Evolutionary conservation across 768 basidiomycete genomes (phyloP).

Genomic region (Suillus cothurnatus): DNA sequence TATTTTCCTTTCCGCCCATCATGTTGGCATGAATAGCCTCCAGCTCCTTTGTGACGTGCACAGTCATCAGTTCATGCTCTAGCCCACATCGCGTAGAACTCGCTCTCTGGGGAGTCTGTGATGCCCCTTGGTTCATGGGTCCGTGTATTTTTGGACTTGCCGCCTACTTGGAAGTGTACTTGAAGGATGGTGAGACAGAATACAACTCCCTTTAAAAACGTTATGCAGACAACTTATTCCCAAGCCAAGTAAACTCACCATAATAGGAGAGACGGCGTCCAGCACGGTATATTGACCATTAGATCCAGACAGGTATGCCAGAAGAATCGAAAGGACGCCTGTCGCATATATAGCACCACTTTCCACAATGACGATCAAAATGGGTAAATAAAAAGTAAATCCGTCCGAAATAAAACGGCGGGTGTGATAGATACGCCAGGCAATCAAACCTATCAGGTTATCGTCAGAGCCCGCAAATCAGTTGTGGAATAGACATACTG

Average conservation of each 20-base stretch:
- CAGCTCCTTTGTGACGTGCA: neutral
- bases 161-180: slow-evolving; percentile 11
- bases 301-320: slow-evolving; percentile 1
- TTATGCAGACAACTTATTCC: neutral
- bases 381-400: neutral
- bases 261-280: slow-evolving; percentile 1
- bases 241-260: neutral
- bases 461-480: neutral
- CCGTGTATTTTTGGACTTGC: neutral
- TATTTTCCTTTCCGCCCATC: neutral
- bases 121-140: neutral
- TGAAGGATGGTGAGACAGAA: slow-evolving; percentile 12
- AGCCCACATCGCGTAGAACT: neutral
- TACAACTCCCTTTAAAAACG: slow-evolving; percentile 1
- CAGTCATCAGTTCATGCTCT: neutral
- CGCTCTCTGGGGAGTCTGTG: neutral
- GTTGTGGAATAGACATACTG: neutral
- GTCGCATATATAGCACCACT: slow-evolving; percentile 11
- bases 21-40: neutral
- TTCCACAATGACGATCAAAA: slow-evolving; percentile 10
- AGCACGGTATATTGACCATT: slow-evolving; percentile 6
- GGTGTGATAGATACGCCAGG: slow-evolving; percentile 9
- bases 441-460: neutral
- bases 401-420: slow-evolving; percentile 1
- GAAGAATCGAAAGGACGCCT: slow-evolving; percentile 4